phyloP scores from a whole-genome alignment of 1,284 basidiomycete species.

The Trametes versicolor region DNA sequence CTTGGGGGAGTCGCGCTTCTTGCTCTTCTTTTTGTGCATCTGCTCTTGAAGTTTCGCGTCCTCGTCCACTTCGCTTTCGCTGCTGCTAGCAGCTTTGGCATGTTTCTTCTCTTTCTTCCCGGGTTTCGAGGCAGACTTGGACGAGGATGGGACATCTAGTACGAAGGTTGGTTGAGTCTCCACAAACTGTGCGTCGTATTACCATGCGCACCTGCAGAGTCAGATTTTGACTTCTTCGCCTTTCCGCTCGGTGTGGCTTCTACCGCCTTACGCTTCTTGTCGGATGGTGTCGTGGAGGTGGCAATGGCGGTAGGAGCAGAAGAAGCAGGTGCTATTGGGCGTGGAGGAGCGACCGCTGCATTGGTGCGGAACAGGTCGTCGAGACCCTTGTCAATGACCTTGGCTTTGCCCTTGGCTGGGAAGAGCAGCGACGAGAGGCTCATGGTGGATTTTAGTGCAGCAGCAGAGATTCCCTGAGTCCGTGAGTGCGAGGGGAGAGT shows the following conservation, averaged over 20 bases:
- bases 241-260: constrained; percentile 25
- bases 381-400: constrained; percentile 45
- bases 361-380: constrained; percentile 47
- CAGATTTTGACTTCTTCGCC: constrained; percentile 32
- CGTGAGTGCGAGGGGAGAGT: not conserved
- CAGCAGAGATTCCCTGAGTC: not conserved
- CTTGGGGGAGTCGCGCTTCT: not conserved
- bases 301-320: not conserved
- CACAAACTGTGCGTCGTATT: not conserved
- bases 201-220: constrained; percentile 20
- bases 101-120: constrained; percentile 6
- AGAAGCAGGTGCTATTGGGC: constrained; percentile 2
- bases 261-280: constrained; percentile 40
- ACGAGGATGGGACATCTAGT: constrained; percentile 20
- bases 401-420: constrained; percentile 36
- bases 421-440: constrained; percentile 48
- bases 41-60: constrained; percentile 18
- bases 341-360: constrained; percentile 19
- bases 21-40: constrained; percentile 25
- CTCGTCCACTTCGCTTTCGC: constrained; percentile 22
- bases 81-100: constrained; percentile 2
- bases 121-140: constrained; percentile 4
- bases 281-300: constrained; percentile 9
- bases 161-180: not conserved
- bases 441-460: constrained; percentile 30